Base-by-base conservation (phyloP, 225 moss, liverwort and hornwort genomes). In the Antitrichia curtipendula region DNA sequence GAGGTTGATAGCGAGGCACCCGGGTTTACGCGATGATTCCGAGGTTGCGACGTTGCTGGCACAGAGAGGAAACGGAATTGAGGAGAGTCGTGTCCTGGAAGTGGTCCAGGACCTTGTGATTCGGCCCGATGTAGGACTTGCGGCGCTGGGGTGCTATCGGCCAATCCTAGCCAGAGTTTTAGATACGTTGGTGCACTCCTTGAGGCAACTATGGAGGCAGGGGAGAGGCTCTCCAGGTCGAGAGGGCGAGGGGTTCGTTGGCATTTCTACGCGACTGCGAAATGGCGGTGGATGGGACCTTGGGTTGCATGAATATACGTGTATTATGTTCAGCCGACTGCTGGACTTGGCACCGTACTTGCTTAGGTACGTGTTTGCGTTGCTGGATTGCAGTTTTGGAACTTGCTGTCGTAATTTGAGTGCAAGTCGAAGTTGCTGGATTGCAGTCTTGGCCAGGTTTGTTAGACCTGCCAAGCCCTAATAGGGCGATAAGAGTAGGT, bases 281-380 rank as follows among this genome's bases (percentile, higher is more conserved):
- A 84, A 85, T 83, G 90, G 91, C 53, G 91, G 92, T 83, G 91
- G 84, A 61, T 98, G 98, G 98, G 94, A 94, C 90, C 87, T 95
- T 64, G 92, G 89, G 45, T 88, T 90, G 88, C 98, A 97, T 85
- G 98, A 99, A 83, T 90, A 93, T 88, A 89, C 92, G 29, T 92
- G 95, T 54, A 94, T 97, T 80, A 92, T 95, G 83, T 94, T 99
- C 69, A 96, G 98, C 88, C 94, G 92, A 56, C 70, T 97, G 86
- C 90, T 99, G 89, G 96, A 97, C 86, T 89, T 99, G 87, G 97
- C 98, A 75, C 98, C 98, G 7, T 95, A 96, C 85, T 92, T 95
- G 90, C 89, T 97, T 82, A 97, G 98, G 98, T 97, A 88, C 52
- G 75, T 83, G 52, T 68, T 76, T 10, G 10, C 62, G 60, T 54